Conservation (phyloP, 2,329 filamentous ascomycete genomes). For the Ophiostoma sp. region DNA sequence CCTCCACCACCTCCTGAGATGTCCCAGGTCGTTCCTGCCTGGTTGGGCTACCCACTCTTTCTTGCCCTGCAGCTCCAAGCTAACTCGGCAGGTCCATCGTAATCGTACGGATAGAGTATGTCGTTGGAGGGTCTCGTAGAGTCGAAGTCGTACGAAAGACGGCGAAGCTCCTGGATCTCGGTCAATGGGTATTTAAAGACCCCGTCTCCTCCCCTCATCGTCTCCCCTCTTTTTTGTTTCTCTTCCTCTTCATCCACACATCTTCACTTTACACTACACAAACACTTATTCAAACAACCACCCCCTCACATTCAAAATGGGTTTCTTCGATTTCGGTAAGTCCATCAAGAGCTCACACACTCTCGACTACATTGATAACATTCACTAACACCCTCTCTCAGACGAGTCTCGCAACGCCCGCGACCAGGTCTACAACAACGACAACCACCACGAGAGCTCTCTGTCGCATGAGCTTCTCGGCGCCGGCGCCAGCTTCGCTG, state of each 20-base stretch:
- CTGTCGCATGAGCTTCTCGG: slow-evolving; percentile 73
- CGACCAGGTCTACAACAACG: slow-evolving; percentile 44
- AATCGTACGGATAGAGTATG: background rate
- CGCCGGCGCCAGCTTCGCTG: slow-evolving; percentile 74
- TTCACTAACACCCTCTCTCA: slow-evolving; percentile 29
- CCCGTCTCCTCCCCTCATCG: slow-evolving; percentile 11
- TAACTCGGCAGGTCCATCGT: background rate
- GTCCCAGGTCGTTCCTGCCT: slow-evolving; percentile 14
- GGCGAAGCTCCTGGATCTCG: background rate
- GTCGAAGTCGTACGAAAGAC: background rate
- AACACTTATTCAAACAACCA: background rate
- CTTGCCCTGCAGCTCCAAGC: background rate
- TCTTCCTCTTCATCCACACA: slow-evolving; percentile 10
- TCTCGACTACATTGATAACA: background rate
- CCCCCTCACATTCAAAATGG: slow-evolving; percentile 26
- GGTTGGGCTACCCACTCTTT: background rate
- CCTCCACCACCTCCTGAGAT: background rate
- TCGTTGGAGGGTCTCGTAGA: background rate
- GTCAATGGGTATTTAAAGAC: slow-evolving; percentile 27
- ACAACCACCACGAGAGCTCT: slow-evolving; percentile 56
- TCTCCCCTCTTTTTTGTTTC: background rate
- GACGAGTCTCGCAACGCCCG: slow-evolving; percentile 46
- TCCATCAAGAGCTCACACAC: background rate
- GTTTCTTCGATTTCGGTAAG: slow-evolving; percentile 31
- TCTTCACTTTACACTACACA: slow-evolving; percentile 1